A percentile compares a stretch with the other conserved stretches of the same genome.
phyloP scores from a whole-genome alignment of 2,329 filamentous ascomycete species.

The Neofusicoccum sp. region DNA sequence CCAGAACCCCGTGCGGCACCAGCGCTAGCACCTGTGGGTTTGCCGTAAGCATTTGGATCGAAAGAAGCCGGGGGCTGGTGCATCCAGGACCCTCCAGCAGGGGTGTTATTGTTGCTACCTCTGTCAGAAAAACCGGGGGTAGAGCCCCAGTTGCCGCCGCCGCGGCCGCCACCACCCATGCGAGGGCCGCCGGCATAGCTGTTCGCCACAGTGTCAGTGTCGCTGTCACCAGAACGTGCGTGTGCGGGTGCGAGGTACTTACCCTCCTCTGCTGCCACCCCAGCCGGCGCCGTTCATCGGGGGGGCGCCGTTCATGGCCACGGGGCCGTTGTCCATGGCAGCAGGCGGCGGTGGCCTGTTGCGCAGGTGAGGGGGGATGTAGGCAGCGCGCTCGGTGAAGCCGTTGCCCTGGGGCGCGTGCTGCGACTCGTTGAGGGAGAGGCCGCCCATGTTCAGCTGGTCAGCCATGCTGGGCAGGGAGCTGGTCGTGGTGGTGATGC shows the following conservation, averaged over 20 bases:
- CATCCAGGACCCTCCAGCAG: slow-evolving; percentile 45
- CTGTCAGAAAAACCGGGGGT: slow-evolving; percentile 56
- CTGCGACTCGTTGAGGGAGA: slow-evolving; percentile 69
- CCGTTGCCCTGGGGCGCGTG: slow-evolving; percentile 54
- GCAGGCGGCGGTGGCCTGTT: slow-evolving; percentile 40
- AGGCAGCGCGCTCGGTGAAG: slow-evolving; percentile 65
- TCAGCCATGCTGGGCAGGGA: slow-evolving; percentile 67
- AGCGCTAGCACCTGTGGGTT: slow-evolving; percentile 51
- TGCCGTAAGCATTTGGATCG: slow-evolving; percentile 66
- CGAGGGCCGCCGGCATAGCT: slow-evolving; percentile 42
- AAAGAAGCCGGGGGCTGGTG: slow-evolving; percentile 52
- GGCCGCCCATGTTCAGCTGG: slow-evolving; percentile 79
- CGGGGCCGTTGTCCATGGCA: slow-evolving; percentile 44
- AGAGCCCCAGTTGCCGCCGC: slow-evolving; percentile 58
- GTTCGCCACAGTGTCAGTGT: not conserved
- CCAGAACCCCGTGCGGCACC: slow-evolving; percentile 76
- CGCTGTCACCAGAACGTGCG: not conserved
- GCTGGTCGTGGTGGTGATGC: not conserved
- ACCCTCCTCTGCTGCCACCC: slow-evolving; percentile 19
- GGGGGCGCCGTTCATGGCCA: slow-evolving; percentile 42
- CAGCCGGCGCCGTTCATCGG: slow-evolving; percentile 52
- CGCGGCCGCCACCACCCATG: slow-evolving; percentile 48
- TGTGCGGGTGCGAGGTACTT: not conserved
- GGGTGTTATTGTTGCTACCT: slow-evolving; percentile 36
- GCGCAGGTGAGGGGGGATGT: slow-evolving; percentile 86